These are phyloP conservation scores for Penicillium concentricum DNA, from an alignment of 2,329 filamentous ascomycete genomes.

Conservation along the genomic window DNA sequence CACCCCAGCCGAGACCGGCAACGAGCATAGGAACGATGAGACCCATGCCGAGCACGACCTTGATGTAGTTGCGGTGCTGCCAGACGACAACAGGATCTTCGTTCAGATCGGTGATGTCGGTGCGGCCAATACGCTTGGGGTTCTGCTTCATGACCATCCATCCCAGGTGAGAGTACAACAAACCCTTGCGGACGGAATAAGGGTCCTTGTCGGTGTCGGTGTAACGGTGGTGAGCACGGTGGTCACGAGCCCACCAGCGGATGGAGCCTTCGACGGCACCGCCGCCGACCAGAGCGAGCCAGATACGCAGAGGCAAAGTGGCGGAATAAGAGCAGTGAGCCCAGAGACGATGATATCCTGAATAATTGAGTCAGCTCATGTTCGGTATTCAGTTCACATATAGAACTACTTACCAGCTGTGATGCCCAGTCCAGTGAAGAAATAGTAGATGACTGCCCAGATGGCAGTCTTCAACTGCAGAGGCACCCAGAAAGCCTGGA, in stretches of 20 bases:
- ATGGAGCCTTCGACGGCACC: constrained; percentile 84
- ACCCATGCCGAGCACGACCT: constrained; percentile 74
- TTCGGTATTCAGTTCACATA: neutral
- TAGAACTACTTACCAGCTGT: constrained; percentile 61
- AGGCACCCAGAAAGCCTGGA: constrained; percentile 76
- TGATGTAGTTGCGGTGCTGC: constrained; percentile 86
- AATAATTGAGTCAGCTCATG: constrained; percentile 8
- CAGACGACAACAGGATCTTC: constrained; percentile 81
- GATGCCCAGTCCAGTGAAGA: constrained; percentile 77
- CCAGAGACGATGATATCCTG: constrained; percentile 79
- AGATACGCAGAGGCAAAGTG: constrained; percentile 71
- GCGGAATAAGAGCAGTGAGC: constrained; percentile 83
- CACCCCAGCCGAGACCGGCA: constrained; percentile 75
- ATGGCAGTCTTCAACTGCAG: constrained; percentile 68
- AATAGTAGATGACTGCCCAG: constrained; percentile 77
- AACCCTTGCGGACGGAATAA: constrained; percentile 85
- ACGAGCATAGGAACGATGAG: constrained; percentile 73
- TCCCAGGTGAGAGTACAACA: constrained; percentile 79
- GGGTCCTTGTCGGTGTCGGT: constrained; percentile 92
- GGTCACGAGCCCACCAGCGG: constrained; percentile 84
- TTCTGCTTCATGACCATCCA: constrained; percentile 97
- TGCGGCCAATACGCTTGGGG: constrained; percentile 81
- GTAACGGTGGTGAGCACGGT: constrained; percentile 86
- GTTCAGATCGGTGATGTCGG: constrained; percentile 84
- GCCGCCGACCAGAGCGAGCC: constrained; percentile 76